phyloP scores from a whole-genome alignment of 805 yeast species.

The Teunomyces funiuensis region DNA sequence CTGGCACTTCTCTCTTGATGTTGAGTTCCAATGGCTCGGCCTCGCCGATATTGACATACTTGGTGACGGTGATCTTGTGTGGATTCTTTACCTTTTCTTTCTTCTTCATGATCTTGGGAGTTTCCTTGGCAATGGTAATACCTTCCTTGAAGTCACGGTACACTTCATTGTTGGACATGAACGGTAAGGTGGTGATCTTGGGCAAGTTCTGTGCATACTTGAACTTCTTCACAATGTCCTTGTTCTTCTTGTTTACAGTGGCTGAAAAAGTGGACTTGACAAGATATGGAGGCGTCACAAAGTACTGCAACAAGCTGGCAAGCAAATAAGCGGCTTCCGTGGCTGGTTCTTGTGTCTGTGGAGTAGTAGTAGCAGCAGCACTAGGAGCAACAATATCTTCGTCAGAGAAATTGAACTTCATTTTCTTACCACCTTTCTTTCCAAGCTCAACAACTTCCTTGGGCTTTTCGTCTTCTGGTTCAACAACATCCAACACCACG shows the following conservation, averaged over 20 bases:
- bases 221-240: slow-evolving; percentile 45
- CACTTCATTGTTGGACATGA: slow-evolving; percentile 52
- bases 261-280: slow-evolving; percentile 57
- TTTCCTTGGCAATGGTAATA: slow-evolving; percentile 45
- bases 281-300: slow-evolving; percentile 82
- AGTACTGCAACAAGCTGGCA: slow-evolving; percentile 72
- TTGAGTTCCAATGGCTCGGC: slow-evolving; percentile 56
- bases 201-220: slow-evolving; percentile 70
- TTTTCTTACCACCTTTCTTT: slow-evolving; percentile 25
- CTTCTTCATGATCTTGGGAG: slow-evolving; percentile 35
- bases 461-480: slow-evolving; percentile 16
- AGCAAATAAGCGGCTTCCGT: slow-evolving; percentile 49
- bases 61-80: slow-evolving; percentile 55
- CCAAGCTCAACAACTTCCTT: slow-evolving; percentile 24
- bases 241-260: slow-evolving; percentile 19
- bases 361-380: slow-evolving; percentile 13
- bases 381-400: slow-evolving; percentile 28
- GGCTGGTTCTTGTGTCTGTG: slow-evolving; percentile 12
- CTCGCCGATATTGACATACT: slow-evolving; percentile 75
- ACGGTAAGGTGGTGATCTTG: slow-evolving; percentile 69
- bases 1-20: slow-evolving; percentile 60
- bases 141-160: slow-evolving; percentile 60
- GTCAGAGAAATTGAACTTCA: slow-evolving; percentile 30
- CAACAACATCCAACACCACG: slow-evolving; percentile 60
- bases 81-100: slow-evolving; percentile 39